phyloP scores from a whole-genome alignment of 78 protist species.

The Isochrysis galbana region DNA sequence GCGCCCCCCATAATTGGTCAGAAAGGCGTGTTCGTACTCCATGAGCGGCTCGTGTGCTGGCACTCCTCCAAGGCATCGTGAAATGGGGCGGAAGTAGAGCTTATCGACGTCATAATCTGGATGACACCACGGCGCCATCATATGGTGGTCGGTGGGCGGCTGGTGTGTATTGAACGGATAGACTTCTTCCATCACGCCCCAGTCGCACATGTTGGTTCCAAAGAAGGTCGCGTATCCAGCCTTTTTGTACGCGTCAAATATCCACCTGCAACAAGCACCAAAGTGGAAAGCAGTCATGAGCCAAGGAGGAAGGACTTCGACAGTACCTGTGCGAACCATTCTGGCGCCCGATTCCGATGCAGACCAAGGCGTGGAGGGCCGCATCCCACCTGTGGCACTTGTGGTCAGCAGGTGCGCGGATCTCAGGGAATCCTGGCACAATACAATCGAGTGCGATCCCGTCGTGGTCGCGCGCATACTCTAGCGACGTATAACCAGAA shows the following conservation, averaged over 20 bases:
- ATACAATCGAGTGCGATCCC: neutral
- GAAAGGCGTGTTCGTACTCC: neutral
- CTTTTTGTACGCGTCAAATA: neutral
- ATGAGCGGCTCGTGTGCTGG: neutral
- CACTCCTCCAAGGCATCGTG: neutral
- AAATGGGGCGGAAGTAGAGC: constrained; percentile 1
- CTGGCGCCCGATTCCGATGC: too few relatives aligned
- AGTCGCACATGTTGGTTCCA: neutral
- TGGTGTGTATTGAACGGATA: neutral
- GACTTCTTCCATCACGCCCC: constrained; percentile 35
- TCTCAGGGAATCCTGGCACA: neutral
- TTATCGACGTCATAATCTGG: constrained; percentile 11
- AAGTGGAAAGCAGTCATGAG: neutral
- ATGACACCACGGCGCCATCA: constrained; percentile 13
- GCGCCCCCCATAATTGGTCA: neutral
- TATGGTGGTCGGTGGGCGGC: neutral
- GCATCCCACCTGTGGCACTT: neutral
- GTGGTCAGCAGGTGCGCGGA: neutral
- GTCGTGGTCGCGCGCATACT: neutral
- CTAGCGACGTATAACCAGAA: neutral
- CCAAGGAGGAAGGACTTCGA: too few relatives aligned
- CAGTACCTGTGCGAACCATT: too few relatives aligned
- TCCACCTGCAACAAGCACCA: neutral
- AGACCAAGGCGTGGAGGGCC: too few relatives aligned
- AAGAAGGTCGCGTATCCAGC: neutral